Percentiles rank a stretch among this genome's conserved stretches.
Conservation (phyloP, 2,329 filamentous ascomycete species). For the Cercospora sp. region DNA sequence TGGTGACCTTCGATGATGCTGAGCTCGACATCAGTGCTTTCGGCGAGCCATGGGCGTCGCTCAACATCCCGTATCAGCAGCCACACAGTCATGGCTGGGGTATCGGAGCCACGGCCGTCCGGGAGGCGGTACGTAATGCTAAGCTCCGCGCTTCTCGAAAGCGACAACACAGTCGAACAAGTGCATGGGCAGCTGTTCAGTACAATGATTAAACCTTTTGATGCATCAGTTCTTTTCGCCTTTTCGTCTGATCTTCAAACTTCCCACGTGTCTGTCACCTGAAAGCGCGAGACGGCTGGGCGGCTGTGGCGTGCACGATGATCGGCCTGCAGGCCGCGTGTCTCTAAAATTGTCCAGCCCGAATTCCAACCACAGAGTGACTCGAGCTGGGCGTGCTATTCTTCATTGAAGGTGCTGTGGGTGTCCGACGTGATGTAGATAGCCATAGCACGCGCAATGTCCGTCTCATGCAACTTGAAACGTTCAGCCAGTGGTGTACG, state of each 20-base stretch:
- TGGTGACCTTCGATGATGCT: slow-evolving; percentile 15
- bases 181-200: not conserved
- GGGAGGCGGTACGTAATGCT: slow-evolving; percentile 20
- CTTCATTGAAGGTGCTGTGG: not conserved
- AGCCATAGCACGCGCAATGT: not conserved
- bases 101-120: slow-evolving; percentile 22
- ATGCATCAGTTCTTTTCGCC: not conserved
- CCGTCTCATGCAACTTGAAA: not conserved
- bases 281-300: not conserved
- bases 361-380: not conserved
- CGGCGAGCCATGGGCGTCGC: not conserved
- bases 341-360: not conserved
- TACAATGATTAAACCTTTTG: not conserved
- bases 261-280: not conserved
- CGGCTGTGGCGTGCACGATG: not conserved
- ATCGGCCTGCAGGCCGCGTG: not conserved
- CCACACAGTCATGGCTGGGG: not conserved
- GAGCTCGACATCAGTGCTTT: not conserved
- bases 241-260: not conserved
- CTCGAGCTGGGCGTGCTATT: not conserved
- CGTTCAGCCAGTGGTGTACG: not conserved
- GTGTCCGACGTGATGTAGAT: not conserved
- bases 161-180: not conserved
- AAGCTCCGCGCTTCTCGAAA: slow-evolving; percentile 14
- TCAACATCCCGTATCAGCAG: slow-evolving; percentile 6